phyloP scores from a whole-genome alignment of 345 rosid genomes.

The Aquilaria sinensis region DNA sequence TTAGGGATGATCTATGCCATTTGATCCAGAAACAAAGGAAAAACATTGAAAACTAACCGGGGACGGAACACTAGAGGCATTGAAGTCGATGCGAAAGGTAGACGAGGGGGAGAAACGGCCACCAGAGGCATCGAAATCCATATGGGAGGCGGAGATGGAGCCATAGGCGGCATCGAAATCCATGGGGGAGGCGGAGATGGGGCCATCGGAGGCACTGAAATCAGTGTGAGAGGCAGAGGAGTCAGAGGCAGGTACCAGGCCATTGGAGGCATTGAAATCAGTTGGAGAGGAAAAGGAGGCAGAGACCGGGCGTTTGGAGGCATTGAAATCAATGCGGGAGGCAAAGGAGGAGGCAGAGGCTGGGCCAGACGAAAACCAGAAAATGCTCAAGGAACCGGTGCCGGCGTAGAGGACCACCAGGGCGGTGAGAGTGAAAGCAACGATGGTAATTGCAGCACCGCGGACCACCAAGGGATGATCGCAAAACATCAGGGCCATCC shows the following conservation, averaged over 20 bases:
- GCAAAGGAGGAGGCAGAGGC: background rate
- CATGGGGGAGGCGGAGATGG: background rate
- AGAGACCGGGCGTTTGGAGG: background rate
- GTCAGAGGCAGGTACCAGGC: too few species aligned
- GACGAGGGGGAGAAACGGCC: too few species aligned
- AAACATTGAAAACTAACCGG: background rate
- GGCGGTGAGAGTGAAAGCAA: conserved; percentile 14
- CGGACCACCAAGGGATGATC: conserved; percentile 7
- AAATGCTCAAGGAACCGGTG: conserved; percentile 18
- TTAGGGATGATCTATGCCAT: too few species aligned
- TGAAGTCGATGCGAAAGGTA: too few species aligned
- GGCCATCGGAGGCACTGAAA: background rate
- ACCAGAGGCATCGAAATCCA: too few species aligned
- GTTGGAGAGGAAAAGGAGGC: background rate
- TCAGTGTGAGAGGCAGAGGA: background rate
- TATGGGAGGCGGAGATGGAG: background rate
- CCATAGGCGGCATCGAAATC: background rate
- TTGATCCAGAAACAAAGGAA: background rate
- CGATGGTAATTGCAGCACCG: conserved; percentile 16
- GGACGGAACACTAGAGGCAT: background rate
- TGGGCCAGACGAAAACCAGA: conserved; percentile 11
- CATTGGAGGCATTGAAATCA: background rate
- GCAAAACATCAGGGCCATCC: conserved; percentile 5
- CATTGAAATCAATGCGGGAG: conserved; percentile 17
- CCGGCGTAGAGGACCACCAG: conserved; percentile 23